Conservation (phyloP, 805 yeast genomes). For the Saccharomycopsis fermentans region DNA sequence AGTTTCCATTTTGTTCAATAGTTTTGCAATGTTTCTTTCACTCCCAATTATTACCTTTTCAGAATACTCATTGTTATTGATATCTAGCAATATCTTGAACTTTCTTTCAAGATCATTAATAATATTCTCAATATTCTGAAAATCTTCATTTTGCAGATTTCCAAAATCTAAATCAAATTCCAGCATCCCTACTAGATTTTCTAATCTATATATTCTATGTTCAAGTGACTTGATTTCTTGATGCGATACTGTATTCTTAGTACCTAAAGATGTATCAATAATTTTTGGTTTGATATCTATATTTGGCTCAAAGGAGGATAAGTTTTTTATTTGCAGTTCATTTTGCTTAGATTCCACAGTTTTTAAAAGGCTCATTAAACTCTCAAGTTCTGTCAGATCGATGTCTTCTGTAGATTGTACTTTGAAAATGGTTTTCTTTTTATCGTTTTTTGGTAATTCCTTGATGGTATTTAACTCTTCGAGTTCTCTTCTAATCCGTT, state of each 20-base stretch:
- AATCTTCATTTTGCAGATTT: not conserved
- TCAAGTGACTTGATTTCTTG: constrained; percentile 14
- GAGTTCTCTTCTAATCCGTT: constrained; percentile 13
- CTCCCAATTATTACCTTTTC: constrained; percentile 8
- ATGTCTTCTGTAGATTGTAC: constrained; percentile 16
- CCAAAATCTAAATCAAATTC: not conserved
- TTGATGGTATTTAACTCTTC: constrained; percentile 12
- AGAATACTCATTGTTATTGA: not conserved
- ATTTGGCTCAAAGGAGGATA: not conserved
- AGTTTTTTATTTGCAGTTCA: not conserved
- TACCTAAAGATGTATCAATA: not conserved
- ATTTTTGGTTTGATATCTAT: not conserved
- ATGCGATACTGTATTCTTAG: constrained; percentile 2
- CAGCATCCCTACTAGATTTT: constrained; percentile 14
- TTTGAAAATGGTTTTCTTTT: constrained; percentile 5
- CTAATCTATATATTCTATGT: constrained; percentile 10
- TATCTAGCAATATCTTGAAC: constrained; percentile 10
- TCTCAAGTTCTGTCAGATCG: constrained; percentile 8
- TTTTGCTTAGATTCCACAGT: not conserved
- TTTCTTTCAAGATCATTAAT: constrained; percentile 14
- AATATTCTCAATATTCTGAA: constrained; percentile 12
- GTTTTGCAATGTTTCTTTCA: not conserved
- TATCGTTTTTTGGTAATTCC: not conserved
- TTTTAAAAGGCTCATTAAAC: not conserved
- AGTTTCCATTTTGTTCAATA: constrained; percentile 13